Evolutionary conservation across 495 filamentous ascomycete genomes (phyloP).

Genomic region (Aspergillus coremiiformis): DNA sequence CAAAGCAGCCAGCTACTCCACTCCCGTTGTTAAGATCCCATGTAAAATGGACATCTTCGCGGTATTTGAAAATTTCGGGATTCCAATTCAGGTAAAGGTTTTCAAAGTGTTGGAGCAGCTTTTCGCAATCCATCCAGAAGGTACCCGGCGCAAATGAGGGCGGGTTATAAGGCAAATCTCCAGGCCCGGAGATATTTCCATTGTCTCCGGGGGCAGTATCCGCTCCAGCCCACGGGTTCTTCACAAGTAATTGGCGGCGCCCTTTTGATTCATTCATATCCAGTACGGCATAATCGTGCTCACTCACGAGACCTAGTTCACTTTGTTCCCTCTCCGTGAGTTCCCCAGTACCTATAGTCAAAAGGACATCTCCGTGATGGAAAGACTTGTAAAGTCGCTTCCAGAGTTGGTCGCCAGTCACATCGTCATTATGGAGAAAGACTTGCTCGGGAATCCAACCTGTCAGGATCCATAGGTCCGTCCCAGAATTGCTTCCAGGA

Average conservation of each 20-base stretch:
- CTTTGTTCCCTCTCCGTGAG: slow-evolving; percentile 65
- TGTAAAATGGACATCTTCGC: slow-evolving; percentile 82
- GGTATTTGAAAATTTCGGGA: slow-evolving; percentile 68
- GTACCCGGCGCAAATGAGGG: slow-evolving; percentile 51
- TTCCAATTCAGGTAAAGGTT: slow-evolving; percentile 98
- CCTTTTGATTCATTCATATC: slow-evolving; percentile 63
- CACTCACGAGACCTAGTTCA: slow-evolving; percentile 70
- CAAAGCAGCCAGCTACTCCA: slow-evolving; percentile 54
- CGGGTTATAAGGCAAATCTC: slow-evolving; percentile 6
- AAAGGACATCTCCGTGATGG: slow-evolving; percentile 68
- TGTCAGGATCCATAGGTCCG: slow-evolving; percentile 81
- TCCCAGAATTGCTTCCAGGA: slow-evolving; percentile 95
- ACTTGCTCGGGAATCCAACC: slow-evolving; percentile 97
- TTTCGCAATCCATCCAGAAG: slow-evolving; percentile 87
- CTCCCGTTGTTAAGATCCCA: slow-evolving; percentile 67
- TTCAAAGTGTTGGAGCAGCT: slow-evolving; percentile 82
- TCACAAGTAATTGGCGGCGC: slow-evolving; percentile 66
- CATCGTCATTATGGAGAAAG: slow-evolving; percentile 76
- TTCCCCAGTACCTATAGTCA: slow-evolving; percentile 85
- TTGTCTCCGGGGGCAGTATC: slow-evolving; percentile 17
- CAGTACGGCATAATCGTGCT: slow-evolving; percentile 92
- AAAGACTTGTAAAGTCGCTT: slow-evolving; percentile 66
- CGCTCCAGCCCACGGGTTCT: slow-evolving; percentile 93
- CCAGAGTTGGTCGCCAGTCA: slow-evolving; percentile 71
- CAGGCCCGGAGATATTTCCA: slow-evolving; percentile 2